phyloP scores from a whole-genome alignment of 176 grass and related monocot genomes.

The Triticum timopheevii region DNA sequence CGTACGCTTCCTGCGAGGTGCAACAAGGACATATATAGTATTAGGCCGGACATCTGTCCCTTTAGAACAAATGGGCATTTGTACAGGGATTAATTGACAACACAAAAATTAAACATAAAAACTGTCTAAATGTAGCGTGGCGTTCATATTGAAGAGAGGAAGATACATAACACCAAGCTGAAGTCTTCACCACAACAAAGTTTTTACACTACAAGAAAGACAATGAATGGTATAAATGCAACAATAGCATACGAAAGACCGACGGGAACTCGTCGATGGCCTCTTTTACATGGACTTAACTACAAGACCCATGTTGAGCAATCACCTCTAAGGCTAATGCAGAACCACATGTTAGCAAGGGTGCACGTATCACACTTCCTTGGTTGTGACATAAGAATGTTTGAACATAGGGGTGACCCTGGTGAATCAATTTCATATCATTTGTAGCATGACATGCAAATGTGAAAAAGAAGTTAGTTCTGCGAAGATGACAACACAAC shows the following conservation, averaged over 20 bases:
- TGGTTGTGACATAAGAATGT: neutral
- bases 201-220: neutral
- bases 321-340: neutral
- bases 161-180: neutral
- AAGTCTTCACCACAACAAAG: neutral
- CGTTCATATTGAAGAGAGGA: neutral
- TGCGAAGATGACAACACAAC: neutral
- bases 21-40: neutral
- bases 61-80: neutral
- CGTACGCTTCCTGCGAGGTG: constrained; percentile 72
- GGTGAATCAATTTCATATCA: neutral
- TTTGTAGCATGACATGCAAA: neutral
- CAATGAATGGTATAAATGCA: neutral
- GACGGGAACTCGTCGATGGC: neutral
- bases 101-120: neutral
- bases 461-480: neutral
- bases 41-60: neutral
- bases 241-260: neutral
- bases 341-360: neutral
- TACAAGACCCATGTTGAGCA: neutral
- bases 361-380: neutral
- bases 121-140: neutral
- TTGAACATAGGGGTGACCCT: neutral
- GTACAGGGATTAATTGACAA: neutral
- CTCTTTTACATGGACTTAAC: neutral